Percentiles rank a stretch among this genome's conserved stretches.
These are phyloP conservation scores for Asterella californica DNA, from an alignment of 225 moss, liverwort and hornwort species.

Conservation along the genomic window DNA sequence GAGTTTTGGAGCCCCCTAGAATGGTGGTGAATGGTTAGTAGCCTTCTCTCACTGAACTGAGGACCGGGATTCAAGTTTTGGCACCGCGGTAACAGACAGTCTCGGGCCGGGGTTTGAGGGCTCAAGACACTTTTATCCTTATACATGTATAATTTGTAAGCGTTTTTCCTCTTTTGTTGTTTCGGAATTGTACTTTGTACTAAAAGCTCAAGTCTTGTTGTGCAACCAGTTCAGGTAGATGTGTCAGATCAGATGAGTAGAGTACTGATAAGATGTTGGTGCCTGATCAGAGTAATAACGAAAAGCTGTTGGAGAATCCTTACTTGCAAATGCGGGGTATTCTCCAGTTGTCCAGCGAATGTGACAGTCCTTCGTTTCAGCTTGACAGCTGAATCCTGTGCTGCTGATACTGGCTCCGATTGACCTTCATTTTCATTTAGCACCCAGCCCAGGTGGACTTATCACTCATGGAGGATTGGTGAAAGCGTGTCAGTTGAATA, in stretches of 20 bases:
- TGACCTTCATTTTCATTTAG: neutral
- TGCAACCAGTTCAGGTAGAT: too few species aligned
- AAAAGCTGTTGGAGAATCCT: conserved; percentile 97
- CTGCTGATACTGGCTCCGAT: conserved; percentile 9
- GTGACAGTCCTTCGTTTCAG: conserved; percentile 32
- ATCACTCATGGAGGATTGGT: conserved; percentile 4
- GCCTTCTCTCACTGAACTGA: too few species aligned
- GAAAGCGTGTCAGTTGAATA: neutral
- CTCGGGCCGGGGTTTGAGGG: too few species aligned
- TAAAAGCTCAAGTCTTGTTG: too few species aligned
- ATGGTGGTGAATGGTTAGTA: too few species aligned
- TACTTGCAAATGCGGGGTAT: conserved; percentile 98
- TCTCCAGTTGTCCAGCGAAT: conserved; percentile 78
- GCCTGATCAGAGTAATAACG: conserved; percentile 84
- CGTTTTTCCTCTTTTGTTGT: too few species aligned
- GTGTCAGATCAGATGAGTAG: neutral
- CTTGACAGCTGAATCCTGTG: conserved; percentile 26
- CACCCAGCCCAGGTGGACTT: neutral
- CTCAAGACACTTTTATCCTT: too few species aligned
- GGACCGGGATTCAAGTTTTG: too few species aligned
- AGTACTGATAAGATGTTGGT: conserved; percentile 19
- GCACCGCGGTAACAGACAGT: too few species aligned
- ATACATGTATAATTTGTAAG: too few species aligned
- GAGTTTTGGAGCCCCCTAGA: too few species aligned
- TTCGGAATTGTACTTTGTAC: neutral